These are phyloP conservation scores for Gardenia jasminoides DNA, from an alignment of 257 asterid genomes.

Conservation along the genomic window DNA sequence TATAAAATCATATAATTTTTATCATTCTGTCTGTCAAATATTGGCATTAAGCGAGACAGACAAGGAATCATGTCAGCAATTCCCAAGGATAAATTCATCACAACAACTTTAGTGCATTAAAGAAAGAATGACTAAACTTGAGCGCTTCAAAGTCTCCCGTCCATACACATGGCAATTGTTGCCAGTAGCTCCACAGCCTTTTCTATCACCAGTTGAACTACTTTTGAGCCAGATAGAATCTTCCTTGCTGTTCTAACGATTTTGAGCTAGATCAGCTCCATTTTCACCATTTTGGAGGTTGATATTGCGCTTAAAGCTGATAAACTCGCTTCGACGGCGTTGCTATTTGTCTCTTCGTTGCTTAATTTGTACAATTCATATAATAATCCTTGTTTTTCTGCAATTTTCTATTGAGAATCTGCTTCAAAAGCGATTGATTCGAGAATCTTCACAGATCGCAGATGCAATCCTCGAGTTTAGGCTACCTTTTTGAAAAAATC, in stretches of 20 bases:
- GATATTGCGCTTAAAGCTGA: constrained; percentile 57
- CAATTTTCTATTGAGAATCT: constrained; percentile 55
- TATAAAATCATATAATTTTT: no score
- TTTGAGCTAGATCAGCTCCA: constrained; percentile 69
- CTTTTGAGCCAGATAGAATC: constrained; percentile 42
- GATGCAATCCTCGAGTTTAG: constrained; percentile 49
- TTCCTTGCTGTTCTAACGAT: constrained; percentile 42
- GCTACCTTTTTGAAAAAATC: constrained; percentile 47
- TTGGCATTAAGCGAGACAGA: no score
- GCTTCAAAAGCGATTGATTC: constrained; percentile 46
- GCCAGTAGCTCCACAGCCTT: constrained; percentile 49
- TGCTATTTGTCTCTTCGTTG: constrained; percentile 25
- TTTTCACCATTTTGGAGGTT: constrained; percentile 50
- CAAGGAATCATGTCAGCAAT: no score
- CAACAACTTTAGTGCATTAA: no score
- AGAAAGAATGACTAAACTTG: no score
- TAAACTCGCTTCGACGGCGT: constrained; percentile 48
- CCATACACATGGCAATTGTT: constrained; percentile 64
- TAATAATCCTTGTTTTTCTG: constrained; percentile 47
- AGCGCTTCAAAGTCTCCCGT: no score
- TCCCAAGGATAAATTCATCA: no score
- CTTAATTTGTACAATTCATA: constrained; percentile 44
- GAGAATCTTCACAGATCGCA: constrained; percentile 58
- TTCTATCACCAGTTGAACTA: constrained; percentile 39
- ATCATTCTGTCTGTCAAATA: no score